Conservation (phyloP, 2,329 filamentous ascomycete species). For the Balansia obtecta region DNA sequence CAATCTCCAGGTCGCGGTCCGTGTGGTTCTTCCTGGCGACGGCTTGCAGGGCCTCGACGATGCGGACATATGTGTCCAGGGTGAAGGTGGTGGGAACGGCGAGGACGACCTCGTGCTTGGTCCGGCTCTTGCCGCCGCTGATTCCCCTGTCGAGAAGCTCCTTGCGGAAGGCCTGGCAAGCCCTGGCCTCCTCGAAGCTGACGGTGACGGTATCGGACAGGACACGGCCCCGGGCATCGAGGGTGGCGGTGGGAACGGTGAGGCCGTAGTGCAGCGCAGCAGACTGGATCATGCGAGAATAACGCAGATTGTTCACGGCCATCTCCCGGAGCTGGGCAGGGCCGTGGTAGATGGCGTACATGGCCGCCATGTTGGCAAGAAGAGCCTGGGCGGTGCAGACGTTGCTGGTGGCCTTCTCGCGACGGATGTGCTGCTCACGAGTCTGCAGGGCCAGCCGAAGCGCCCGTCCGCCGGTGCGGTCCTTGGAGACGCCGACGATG, state of each 20-base stretch:
- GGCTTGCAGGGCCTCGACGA: slow-evolving; percentile 15
- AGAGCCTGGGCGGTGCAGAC: slow-evolving; percentile 93
- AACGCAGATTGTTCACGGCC: slow-evolving; percentile 62
- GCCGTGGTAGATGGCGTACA: slow-evolving; percentile 91
- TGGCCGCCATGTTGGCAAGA: slow-evolving; percentile 87
- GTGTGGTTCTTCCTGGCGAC: slow-evolving; percentile 15
- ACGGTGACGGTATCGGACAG: slow-evolving; percentile 76
- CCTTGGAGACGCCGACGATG: slow-evolving; percentile 82
- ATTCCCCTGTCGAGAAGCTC: slow-evolving; percentile 46
- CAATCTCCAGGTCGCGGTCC: slow-evolving; percentile 12
- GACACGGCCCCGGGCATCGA: slow-evolving; percentile 41
- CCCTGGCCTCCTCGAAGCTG: slow-evolving; percentile 22
- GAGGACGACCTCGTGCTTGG: slow-evolving; percentile 13
- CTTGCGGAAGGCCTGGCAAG: slow-evolving; percentile 12
- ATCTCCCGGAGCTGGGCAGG: slow-evolving; percentile 73
- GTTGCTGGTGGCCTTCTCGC: slow-evolving; percentile 95
- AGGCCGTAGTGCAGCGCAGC: slow-evolving; percentile 52
- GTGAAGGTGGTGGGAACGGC: slow-evolving; percentile 16
- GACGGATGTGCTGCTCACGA: slow-evolving; percentile 86
- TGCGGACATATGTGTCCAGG: slow-evolving; percentile 10
- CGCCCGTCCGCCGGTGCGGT: slow-evolving; percentile 69
- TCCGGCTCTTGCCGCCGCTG: slow-evolving; percentile 56
- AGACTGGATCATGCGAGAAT: slow-evolving; percentile 56
- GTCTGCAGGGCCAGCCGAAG: slow-evolving; percentile 82
- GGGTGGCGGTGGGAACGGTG: slow-evolving; percentile 45